phyloP scores from a whole-genome alignment of 2,329 filamentous ascomycete species.

The Botrytis tulipae region DNA sequence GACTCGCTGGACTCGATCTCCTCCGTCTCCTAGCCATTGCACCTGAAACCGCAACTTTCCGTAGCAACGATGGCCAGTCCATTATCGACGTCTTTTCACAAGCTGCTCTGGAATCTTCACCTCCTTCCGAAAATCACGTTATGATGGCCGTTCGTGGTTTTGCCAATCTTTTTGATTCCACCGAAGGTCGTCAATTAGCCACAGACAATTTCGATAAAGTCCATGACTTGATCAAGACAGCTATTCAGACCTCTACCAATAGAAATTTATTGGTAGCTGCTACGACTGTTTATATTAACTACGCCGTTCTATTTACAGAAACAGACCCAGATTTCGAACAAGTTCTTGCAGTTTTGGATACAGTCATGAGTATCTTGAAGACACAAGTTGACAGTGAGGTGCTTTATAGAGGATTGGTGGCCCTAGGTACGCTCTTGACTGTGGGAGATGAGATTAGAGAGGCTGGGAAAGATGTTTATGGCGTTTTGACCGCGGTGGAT shows the following conservation, averaged over 20 bases:
- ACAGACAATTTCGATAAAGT: slow-evolving; percentile 55
- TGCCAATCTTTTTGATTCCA: slow-evolving; percentile 78
- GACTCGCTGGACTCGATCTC: slow-evolving; percentile 81
- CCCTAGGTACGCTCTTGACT: slow-evolving; percentile 72
- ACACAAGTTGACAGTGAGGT: slow-evolving; percentile 76
- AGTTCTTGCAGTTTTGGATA: slow-evolving; percentile 50
- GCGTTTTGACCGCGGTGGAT: slow-evolving; percentile 48
- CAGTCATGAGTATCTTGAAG: slow-evolving; percentile 61
- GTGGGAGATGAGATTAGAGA: slow-evolving; percentile 55
- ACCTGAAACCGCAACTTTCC: slow-evolving; percentile 62
- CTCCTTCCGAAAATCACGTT: slow-evolving; percentile 71
- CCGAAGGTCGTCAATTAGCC: slow-evolving; percentile 65
- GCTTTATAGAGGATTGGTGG: slow-evolving; percentile 77
- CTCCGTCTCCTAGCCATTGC: slow-evolving; percentile 77
- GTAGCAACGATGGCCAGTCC: slow-evolving; percentile 52
- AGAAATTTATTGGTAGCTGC: slow-evolving; percentile 80
- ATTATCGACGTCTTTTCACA: slow-evolving; percentile 60
- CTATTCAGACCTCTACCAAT: slow-evolving; percentile 66
- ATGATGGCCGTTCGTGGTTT: slow-evolving; percentile 85
- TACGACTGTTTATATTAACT: slow-evolving; percentile 81
- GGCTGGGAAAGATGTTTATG: slow-evolving; percentile 56
- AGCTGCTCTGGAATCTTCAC: slow-evolving; percentile 55
- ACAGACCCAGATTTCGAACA: slow-evolving; percentile 41
- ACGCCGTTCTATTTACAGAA: slow-evolving; percentile 66
- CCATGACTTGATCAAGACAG: slow-evolving; percentile 50